Conservation (phyloP, 1,139 yeast genomes). For the Blastobotrys aristatus region DNA sequence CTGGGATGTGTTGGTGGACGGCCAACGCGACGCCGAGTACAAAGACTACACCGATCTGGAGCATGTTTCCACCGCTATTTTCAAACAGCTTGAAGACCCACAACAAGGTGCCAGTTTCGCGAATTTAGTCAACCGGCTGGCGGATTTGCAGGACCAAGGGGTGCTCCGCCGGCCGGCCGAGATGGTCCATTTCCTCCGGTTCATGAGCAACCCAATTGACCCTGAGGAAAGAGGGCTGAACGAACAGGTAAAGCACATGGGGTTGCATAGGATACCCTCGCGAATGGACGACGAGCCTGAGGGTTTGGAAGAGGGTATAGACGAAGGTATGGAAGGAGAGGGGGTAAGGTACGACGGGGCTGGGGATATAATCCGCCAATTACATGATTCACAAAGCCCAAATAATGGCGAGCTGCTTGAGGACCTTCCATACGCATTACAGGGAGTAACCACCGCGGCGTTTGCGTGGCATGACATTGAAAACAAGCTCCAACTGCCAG, state of each 20-base stretch:
- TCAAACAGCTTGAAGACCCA: conserved; percentile 6
- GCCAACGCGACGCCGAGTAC: conserved; percentile 3
- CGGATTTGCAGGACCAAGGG: conserved; percentile 13
- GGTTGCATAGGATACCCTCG: conserved; percentile 7
- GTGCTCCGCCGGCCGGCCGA: conserved; percentile 14
- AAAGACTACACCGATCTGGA: conserved; percentile 11
- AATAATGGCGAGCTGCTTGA: conserved; percentile 50
- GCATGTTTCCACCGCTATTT: conserved; percentile 10
- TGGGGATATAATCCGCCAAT: conserved; percentile 18
- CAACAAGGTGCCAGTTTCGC: conserved; percentile 6
- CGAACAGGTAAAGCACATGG: conserved; percentile 11
- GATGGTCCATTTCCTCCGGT: conserved; percentile 10
- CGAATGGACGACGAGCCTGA: neutral
- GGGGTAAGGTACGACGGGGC: too few relatives aligned
- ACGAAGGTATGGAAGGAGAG: conserved; percentile 8
- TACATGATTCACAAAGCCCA: conserved; percentile 24
- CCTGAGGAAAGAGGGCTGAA: neutral
- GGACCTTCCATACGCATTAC: conserved; percentile 59
- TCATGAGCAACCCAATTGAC: conserved; percentile 1
- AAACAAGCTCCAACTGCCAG: conserved; percentile 40
- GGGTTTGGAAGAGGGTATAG: neutral
- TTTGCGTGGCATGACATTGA: conserved; percentile 44
- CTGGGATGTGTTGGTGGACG: conserved; percentile 9
- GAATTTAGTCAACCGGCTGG: conserved; percentile 12
- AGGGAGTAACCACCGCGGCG: conserved; percentile 66